Evolutionary conservation across 2,329 filamentous ascomycete species (phyloP), one percentile per base, ranked within the genome.

Genomic region (Cytospora chrysosperma): DNA sequence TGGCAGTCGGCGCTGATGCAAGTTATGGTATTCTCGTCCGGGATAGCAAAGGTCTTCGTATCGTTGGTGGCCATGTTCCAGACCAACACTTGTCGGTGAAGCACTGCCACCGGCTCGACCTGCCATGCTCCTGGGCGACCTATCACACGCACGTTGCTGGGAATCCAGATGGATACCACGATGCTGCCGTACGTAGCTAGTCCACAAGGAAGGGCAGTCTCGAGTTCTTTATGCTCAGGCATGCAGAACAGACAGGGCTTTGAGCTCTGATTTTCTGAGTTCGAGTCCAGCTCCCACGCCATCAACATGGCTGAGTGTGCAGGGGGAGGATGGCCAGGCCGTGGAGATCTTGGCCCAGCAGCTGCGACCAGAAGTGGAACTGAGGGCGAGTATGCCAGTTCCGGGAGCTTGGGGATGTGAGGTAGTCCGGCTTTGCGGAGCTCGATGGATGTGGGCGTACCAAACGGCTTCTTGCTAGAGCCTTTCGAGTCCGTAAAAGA

Each of bases 111-210:
- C 0, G 74, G 74, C 1, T 68, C 68, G 1, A 78, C 71, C 52
- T 76, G 76, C 64, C 69, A 78, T 1, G 71, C 73, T 1, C 72
- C 71, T 0, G 69, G 68, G 0, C 68, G 61, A 4, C 69, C 68
- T 4, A 76, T 69, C 15, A 73, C 72, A 4, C 73, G 74, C 62
- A 75, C 76, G 27, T 68, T 71, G 3, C 76, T 75, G 0, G 76
- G 76, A 50, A 78, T 77, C 76, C 76, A 78, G 28, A 78, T 75
- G 7, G 76, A 78, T 0, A 77, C 73, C 9, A 73, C 73, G 0
- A 74, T 68, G 56, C 71, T 73, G 19, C 75, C 76, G 59, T 78
- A 76, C 0, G 76, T 73, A 2, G 71, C 70, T 1, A 78, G 69
- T 15, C 74, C 72, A 8, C 69, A 73, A 0, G 76, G 76, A 2